Base-by-base conservation (phyloP, 768 basidiomycete genomes). In the Mycena alexandri region DNA sequence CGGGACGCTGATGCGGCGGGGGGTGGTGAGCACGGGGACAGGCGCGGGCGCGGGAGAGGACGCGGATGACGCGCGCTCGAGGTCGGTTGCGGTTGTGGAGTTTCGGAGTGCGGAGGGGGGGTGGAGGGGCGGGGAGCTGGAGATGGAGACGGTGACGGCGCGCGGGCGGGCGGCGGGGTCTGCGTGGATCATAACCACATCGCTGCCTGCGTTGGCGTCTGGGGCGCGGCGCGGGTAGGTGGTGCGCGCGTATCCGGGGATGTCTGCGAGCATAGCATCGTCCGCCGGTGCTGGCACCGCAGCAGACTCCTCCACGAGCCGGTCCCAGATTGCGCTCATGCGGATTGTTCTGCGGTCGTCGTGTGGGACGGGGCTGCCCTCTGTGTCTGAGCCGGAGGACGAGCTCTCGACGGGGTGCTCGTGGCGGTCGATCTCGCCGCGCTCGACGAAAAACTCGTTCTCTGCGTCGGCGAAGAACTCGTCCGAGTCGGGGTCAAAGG, bases 401-500 rank as follows among this genome's bases (percentile, higher is more conserved):
- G 83, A 80, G 68, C 73, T 62, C 44, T 72, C 72, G 44, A 75
- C 73, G 19, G 77, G 61, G 64, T 79, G 74, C 58, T 79, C 81
- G 58, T 79, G 72, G 41, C 74, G 74, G 25, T 79, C 78, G 38
- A 78, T 75, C 16, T 80, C 78, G 2, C 75, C 79, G 65, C 83
- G 82, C 77, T 81, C 83, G 74, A 90, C 70, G 77, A 91, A 89
- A 69, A 86, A 87, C 83, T 93, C 92, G 77, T 87, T 89, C 66
- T 89, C 84, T 38, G 89, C 89, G 59, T 79, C 79, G 65, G 79
- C 80, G 74, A 90, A 90, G 74, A 92, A 92, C 70, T 91, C 91
- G 72, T 92, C 90, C n/a, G 90, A 89, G 77, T 93, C 92, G 7
- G 92, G 92, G 77, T 93, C 91, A 76, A 93, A 93, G 12, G 86